Conservation (phyloP, 345 rosid genomes). For the Eutrema japonicum region DNA sequence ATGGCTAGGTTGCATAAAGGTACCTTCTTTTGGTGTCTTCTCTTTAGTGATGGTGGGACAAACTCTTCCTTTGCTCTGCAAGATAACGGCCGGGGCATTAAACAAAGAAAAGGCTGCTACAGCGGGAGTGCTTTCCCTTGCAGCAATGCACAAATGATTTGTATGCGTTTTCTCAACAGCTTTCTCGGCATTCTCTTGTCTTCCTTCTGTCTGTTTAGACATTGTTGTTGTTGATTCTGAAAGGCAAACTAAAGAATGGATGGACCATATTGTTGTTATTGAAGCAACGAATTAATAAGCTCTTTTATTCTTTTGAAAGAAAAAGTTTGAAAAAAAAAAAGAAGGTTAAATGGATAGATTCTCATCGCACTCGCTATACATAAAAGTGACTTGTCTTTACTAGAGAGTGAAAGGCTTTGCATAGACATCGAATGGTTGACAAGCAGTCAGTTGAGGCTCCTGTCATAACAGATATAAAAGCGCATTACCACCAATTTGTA, state of each 20-base stretch:
- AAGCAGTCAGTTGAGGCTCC: constrained; percentile 86
- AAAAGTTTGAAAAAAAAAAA: too few species aligned
- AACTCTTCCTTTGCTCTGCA: constrained; percentile 81
- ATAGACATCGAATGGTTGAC: constrained; percentile 76
- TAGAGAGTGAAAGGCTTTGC: constrained; percentile 68
- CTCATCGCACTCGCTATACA: constrained; percentile 33
- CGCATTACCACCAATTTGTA: constrained; percentile 19
- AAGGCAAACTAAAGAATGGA: not conserved
- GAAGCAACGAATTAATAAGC: constrained; percentile 14
- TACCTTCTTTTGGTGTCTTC: constrained; percentile 67
- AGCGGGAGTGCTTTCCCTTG: constrained; percentile 73
- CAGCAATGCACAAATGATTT: constrained; percentile 52
- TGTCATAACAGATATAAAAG: constrained; percentile 37
- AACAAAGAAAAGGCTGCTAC: constrained; percentile 78
- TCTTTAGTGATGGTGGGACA: constrained; percentile 62
- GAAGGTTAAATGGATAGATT: constrained; percentile 10
- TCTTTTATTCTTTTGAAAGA: constrained; percentile 2
- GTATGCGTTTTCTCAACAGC: constrained; percentile 31
- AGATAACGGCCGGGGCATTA: constrained; percentile 72
- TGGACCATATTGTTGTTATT: constrained; percentile 15
- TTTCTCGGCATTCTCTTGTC: constrained; percentile 16
- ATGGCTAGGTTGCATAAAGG: constrained; percentile 64
- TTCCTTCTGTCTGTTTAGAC: constrained; percentile 33
- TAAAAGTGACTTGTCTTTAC: constrained; percentile 23
- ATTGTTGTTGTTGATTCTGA: constrained; percentile 11